Base-by-base conservation (phyloP, 75 land plant species). In the Gnetum montanum region DNA sequence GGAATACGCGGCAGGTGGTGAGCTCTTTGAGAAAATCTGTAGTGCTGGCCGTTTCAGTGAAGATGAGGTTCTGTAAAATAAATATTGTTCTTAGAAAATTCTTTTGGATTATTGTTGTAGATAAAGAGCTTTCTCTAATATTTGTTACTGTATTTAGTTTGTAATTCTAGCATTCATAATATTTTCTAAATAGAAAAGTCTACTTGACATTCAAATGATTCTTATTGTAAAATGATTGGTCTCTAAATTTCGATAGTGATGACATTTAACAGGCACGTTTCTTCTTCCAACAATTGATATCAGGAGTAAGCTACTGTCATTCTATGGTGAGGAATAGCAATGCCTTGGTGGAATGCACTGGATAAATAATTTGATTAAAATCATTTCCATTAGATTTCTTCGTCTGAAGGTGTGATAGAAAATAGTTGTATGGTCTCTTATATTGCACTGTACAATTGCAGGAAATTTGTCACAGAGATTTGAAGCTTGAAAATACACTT, bases 251-350 rank as follows among this genome's bases (percentile, higher is more conserved):
- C n/a, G n/a, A n/a, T n/a, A n/a, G n/a, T n/a, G n/a, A n/a, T n/a
- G n/a, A n/a, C n/a, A n/a, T n/a, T n/a, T n/a, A n/a, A n/a, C 65
- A 90, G 96, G 92, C 89, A 0, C 79, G 97, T 60, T 91, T 83
- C 62, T 91, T 91, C 61, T 91, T 91, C 49, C 97, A 91, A 68
- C 97, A 91, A 67, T 78, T 91, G 15, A 83, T 91, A 3, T 87
- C 93, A n/a, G 97, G 97, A 29, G 97, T 91, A 51, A 78, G 79
- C 71, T 91, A 75, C 53, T 91, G 97, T 63, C 97, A 91, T 69
- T 55, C 78, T 34, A 78, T 81, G 93, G 97, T 91, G 73, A 67
- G 45, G 26, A 48, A 1, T 36, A 47, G 4, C 2, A 49, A 62
- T 44, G 46, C 28, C 25, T 31, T 31, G n/a, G n/a, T n/a, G n/a